Conservation (phyloP, 2,329 filamentous ascomycete genomes). For the Aureobasidium namibiae region DNA sequence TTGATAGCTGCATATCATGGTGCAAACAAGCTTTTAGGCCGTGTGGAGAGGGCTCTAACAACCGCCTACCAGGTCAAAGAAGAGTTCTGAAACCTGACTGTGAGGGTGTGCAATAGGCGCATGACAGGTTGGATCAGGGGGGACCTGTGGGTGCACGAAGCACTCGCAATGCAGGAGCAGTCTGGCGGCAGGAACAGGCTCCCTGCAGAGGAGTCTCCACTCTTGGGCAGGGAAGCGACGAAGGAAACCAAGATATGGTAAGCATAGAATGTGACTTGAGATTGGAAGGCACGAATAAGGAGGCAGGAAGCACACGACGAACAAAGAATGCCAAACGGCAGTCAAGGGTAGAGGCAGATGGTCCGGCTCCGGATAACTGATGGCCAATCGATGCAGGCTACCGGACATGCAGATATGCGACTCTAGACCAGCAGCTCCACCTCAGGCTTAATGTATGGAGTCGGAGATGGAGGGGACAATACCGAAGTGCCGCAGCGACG, state of each 20-base stretch:
- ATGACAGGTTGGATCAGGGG: slow-evolving; percentile 8
- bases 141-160: slow-evolving; percentile 10
- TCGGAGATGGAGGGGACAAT: background rate
- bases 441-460: background rate
- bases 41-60: background rate
- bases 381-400: slow-evolving; percentile 2
- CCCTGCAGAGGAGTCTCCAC: background rate
- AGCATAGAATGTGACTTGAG: background rate
- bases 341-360: background rate
- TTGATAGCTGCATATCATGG: slow-evolving; percentile 9
- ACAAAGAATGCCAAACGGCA: slow-evolving; percentile 1
- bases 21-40: slow-evolving; percentile 12
- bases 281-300: background rate
- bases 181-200: background rate
- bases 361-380: background rate
- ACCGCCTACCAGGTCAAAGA: slow-evolving; percentile 8
- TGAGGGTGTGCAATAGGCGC: background rate
- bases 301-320: background rate
- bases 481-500: background rate
- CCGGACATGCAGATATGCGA: slow-evolving; percentile 2
- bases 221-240: background rate
- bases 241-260: background rate
- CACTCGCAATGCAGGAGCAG: slow-evolving; percentile 3
- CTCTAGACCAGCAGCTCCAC: slow-evolving; percentile 1
- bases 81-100: slow-evolving; percentile 8